Conservation (phyloP, 1,284 basidiomycete genomes). For the Rhizoctonia solani region DNA sequence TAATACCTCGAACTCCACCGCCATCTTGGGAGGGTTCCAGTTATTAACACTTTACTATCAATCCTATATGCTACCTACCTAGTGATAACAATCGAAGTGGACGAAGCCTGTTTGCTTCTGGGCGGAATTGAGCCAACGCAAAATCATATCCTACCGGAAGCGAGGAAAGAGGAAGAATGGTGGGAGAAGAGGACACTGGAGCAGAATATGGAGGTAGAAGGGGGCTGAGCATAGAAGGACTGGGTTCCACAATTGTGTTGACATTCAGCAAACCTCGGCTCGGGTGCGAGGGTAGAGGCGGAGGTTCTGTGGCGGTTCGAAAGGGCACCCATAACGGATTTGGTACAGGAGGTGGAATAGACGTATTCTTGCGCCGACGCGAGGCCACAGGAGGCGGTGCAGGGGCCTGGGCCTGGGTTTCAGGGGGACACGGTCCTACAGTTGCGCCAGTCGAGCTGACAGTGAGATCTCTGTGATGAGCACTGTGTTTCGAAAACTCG, state of each 20-base stretch:
- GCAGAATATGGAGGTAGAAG: not conserved
- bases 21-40: conserved; percentile 26
- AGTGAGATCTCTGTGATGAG: not conserved
- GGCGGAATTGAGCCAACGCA: conserved; percentile 11
- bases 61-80: not conserved
- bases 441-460: conserved; percentile 5
- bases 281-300: not conserved
- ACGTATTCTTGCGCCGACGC: not conserved
- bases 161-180: not conserved
- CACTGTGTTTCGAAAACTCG: not conserved
- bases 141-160: conserved; percentile 19
- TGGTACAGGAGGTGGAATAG: not conserved
- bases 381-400: not conserved
- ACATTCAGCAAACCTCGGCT: not conserved
- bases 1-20: conserved; percentile 35
- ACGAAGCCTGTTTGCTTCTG: not conserved
- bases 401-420: not conserved
- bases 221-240: too few relatives aligned
- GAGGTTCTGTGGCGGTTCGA: not conserved
- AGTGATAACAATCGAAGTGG: conserved; percentile 21
- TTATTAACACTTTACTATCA: not conserved
- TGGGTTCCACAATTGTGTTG: not conserved
- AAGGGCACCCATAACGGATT: not conserved
- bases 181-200: not conserved
- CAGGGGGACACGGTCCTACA: not conserved